Percentiles rank a stretch among this genome's conserved stretches.
These are phyloP conservation scores for Alisma plantagoaquatica DNA, from an alignment of 106 monocot species.

Conservation along the genomic window DNA sequence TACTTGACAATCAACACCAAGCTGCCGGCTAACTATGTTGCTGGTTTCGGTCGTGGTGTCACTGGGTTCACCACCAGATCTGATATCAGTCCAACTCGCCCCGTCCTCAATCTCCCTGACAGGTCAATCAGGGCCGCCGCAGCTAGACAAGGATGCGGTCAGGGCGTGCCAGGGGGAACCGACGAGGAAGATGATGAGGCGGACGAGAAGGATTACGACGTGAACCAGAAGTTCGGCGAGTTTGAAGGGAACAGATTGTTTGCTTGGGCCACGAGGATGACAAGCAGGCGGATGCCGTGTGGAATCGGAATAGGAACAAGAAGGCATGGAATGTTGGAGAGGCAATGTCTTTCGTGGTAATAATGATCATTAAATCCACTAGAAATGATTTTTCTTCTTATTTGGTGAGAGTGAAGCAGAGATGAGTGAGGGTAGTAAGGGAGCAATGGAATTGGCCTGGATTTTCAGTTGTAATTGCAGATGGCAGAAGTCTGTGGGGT, in stretches of 20 bases:
- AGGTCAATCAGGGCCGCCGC: constrained; percentile 32
- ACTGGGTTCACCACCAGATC: constrained; percentile 96
- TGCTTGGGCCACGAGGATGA: constrained; percentile 94
- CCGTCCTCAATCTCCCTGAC: constrained; percentile 87
- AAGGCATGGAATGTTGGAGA: too few relatives aligned
- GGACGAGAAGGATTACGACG: constrained; percentile 93
- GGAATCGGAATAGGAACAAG: too few relatives aligned
- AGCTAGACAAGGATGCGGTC: constrained; percentile 48
- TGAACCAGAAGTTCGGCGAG: constrained; percentile 99
- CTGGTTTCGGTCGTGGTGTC: constrained; percentile 93
- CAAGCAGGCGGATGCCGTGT: constrained; percentile 89
- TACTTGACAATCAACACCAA: constrained; percentile 89
- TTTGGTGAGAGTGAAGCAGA: too few relatives aligned
- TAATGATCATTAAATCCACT: too few relatives aligned
- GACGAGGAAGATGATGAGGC: constrained; percentile 39
- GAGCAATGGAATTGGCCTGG: too few relatives aligned
- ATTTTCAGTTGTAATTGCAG: too few relatives aligned
- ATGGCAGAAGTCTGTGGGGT: too few relatives aligned
- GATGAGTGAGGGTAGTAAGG: too few relatives aligned
- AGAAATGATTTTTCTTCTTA: too few relatives aligned
- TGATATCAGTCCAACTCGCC: constrained; percentile 90
- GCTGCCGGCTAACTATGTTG: constrained; percentile 92
- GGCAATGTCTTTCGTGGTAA: too few relatives aligned
- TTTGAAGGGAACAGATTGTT: constrained; percentile 97
- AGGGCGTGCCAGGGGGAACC: constrained; percentile 32